Base-by-base conservation (phyloP, 768 basidiomycete genomes). In the Hypholoma fasciculare region DNA sequence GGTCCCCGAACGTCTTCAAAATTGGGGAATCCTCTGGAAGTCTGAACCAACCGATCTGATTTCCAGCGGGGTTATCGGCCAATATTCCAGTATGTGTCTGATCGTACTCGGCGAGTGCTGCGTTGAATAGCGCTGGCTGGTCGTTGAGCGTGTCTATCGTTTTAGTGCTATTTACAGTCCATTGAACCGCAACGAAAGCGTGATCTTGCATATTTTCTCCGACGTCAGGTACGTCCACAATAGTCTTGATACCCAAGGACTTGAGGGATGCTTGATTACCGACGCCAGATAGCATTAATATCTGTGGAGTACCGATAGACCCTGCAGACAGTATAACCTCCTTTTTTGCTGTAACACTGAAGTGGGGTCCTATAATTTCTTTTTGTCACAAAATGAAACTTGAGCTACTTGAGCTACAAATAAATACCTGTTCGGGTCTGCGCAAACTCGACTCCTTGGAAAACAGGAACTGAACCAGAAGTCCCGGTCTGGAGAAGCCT, bases 261-360 rank as follows among this genome's bases (percentile, higher is more conserved):
- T 48, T 16, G 9, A 76, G 66, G 5, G 63, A 44, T 2, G 58
- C 40, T n/a, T 57, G 54, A 56, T 69, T 61, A 7, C 74, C 75
- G 26, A 77, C 74, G 9, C 72, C 74, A 17, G 73, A 71, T n/a
- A 69, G 66, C 17, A 73, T 58, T 5, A 76, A 65, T 17, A 76
- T 60, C n/a, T 67, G 68, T 6, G 76, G 68, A 2, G 74, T 75
- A 8, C 73, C 74, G 40, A 76, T 63, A 4, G 68, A 58, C 16
- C 77, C 77, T 2, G 69, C 73, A 0, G 75, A 75, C 3, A 78
- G 61, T 23, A 78, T 71, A 19, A 77, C 65, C 53, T 77, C 77
- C 47, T 70, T 72, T 9, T 42, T 57, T 1, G 72, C 72, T 2
- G 47, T 59, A 8, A 69, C 57, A 20, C 42, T 58, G 34, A 43